Conservation (phyloP, 2,329 filamentous ascomycete genomes). For the Didymella arachidicola region DNA sequence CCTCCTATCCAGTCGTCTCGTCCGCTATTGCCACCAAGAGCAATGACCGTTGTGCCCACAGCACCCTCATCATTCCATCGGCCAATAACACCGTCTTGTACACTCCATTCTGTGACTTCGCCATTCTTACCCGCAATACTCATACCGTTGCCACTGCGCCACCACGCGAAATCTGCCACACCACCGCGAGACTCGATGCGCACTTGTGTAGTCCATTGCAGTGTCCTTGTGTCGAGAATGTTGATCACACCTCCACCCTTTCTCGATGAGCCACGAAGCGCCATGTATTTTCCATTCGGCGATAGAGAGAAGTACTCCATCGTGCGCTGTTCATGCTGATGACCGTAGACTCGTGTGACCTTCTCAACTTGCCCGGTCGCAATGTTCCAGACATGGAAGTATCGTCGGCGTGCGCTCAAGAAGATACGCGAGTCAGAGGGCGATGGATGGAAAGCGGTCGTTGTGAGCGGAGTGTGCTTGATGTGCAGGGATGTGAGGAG, state of each 20-base stretch:
- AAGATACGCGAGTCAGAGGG: conserved; percentile 80
- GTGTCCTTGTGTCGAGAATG: conserved; percentile 77
- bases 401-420: conserved; percentile 84
- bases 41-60: conserved; percentile 82
- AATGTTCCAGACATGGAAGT: conserved; percentile 95
- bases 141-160: conserved; percentile 82
- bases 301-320: conserved; percentile 93
- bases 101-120: conserved; percentile 87
- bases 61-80: conserved; percentile 92
- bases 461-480: conserved; percentile 81
- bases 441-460: conserved; percentile 76
- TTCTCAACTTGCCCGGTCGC: conserved; percentile 83
- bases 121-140: conserved; percentile 85
- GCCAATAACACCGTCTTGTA: conserved; percentile 73
- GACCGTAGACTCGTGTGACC: conserved; percentile 76
- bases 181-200: conserved; percentile 83
- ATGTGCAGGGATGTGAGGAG: conserved; percentile 90
- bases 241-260: conserved; percentile 92
- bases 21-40: conserved; percentile 74
- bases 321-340: conserved; percentile 80
- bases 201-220: conserved; percentile 87
- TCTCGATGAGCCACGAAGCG: conserved; percentile 76
- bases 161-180: conserved; percentile 92
- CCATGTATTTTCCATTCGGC: conserved; percentile 86
- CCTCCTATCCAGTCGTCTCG: conserved; percentile 70